Percentiles rank a stretch among this genome's conserved stretches.
Evolutionary conservation across 805 yeast species (phyloP).

Genomic region (Torulaspora franciscae): DNA sequence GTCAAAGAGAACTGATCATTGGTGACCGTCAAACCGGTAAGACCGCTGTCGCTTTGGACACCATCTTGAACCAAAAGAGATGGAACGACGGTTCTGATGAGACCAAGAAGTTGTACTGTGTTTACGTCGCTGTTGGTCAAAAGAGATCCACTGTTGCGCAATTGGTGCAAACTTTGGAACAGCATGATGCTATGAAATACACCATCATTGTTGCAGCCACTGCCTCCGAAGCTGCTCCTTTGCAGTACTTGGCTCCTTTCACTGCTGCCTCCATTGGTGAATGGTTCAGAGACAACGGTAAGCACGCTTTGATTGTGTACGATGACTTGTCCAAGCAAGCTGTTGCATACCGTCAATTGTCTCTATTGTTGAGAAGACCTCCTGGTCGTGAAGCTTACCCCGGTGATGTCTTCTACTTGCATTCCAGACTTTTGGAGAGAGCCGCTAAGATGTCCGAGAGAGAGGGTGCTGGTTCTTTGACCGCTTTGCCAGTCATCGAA

Average conservation of each 20-base stretch:
- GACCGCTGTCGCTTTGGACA: conserved; percentile 97
- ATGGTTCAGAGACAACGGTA: conserved; percentile 99
- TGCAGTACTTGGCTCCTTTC: conserved; percentile 99
- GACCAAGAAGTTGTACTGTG: conserved; percentile 98
- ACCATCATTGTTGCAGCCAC: conserved; percentile 98
- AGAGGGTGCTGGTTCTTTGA: conserved; percentile 89
- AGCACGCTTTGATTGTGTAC: conserved; percentile 92
- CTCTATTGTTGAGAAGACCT: conserved; percentile 94
- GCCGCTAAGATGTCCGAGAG: conserved; percentile 93
- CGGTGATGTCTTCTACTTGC: conserved; percentile 94
- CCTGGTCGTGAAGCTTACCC: conserved; percentile 97
- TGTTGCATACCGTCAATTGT: conserved; percentile 99
- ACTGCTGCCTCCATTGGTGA: conserved; percentile 99
- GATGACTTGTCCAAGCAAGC: conserved; percentile 99
- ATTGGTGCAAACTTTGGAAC: conserved; percentile 98
- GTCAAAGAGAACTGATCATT: conserved; percentile 99
- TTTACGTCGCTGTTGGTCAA: conserved; percentile 99
- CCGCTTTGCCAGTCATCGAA: conserved; percentile 95
- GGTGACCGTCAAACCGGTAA: conserved; percentile 99
- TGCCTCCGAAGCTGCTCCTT: conserved; percentile 99
- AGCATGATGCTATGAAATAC: conserved; percentile 96
- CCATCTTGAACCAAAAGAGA: conserved; percentile 98
- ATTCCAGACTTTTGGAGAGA: conserved; percentile 92
- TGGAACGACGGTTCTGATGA: conserved; percentile 96
- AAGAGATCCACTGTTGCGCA: conserved; percentile 99